phyloP scores from a whole-genome alignment of 306 rosid genomes.

The Lathyrus aphaca region DNA sequence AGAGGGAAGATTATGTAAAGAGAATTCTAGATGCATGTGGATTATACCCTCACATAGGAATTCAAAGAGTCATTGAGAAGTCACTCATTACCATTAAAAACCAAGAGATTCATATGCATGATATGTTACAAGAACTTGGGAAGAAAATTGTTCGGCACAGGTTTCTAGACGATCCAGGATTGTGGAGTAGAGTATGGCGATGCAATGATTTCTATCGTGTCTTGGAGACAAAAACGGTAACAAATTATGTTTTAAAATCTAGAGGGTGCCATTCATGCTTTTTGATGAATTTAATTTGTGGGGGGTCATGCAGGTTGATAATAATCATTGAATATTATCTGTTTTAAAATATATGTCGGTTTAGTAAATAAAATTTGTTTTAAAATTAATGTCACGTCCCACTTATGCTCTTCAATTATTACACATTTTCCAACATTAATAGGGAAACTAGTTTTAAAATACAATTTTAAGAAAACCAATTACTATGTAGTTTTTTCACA shows the following conservation, averaged over 20 bases:
- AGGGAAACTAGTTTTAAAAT: too few relatives aligned
- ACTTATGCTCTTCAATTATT: too few relatives aligned
- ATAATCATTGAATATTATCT: too few relatives aligned
- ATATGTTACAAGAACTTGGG: slow-evolving; percentile 17
- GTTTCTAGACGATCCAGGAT: not conserved
- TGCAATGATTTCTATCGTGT: not conserved
- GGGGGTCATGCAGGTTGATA: too few relatives aligned
- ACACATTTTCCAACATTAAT: too few relatives aligned
- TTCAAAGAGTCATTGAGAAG: not conserved
- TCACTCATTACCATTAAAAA: slow-evolving; percentile 19
- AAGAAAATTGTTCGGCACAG: not conserved
- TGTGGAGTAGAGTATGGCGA: slow-evolving; percentile 14
- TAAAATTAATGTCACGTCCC: too few relatives aligned
- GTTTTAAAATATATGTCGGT: too few relatives aligned
- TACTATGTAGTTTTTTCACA: too few relatives aligned
- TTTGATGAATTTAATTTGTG: too few relatives aligned
- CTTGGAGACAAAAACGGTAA: not conserved
- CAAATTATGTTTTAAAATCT: not conserved
- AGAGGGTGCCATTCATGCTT: not conserved
- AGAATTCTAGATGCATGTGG: not conserved
- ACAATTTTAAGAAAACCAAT: too few relatives aligned
- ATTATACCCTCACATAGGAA: slow-evolving; percentile 1
- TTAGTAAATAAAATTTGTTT: too few relatives aligned
- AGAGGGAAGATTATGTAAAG: slow-evolving; percentile 1
- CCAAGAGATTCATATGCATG: slow-evolving; percentile 28